Evolutionary conservation across 2,329 filamentous ascomycete species (phyloP).

Genomic region (Thielaviopsis euricoi): DNA sequence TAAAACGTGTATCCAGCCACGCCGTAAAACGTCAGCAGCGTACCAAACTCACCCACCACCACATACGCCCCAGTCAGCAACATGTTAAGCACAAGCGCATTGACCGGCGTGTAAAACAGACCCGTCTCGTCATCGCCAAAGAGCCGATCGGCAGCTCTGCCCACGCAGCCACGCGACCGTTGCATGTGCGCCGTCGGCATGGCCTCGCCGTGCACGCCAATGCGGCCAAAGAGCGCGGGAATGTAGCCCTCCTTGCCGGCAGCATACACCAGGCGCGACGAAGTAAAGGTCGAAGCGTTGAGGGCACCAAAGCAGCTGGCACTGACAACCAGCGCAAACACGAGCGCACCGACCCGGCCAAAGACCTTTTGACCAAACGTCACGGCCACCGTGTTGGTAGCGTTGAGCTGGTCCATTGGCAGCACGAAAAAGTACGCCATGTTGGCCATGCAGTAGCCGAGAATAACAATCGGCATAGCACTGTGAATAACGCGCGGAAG

Average conservation of each 20-base stretch:
- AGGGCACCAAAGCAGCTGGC: slow-evolving; percentile 88
- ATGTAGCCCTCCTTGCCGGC: slow-evolving; percentile 93
- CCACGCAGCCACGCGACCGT: slow-evolving; percentile 37
- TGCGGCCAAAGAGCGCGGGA: slow-evolving; percentile 63
- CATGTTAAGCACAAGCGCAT: slow-evolving; percentile 73
- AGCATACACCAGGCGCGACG: slow-evolving; percentile 78
- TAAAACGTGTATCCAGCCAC: slow-evolving; percentile 97
- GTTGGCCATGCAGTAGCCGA: slow-evolving; percentile 81
- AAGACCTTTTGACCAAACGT: slow-evolving; percentile 85
- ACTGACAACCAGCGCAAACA: slow-evolving; percentile 77
- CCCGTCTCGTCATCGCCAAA: slow-evolving; percentile 64
- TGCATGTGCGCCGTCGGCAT: slow-evolving; percentile 24
- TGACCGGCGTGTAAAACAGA: slow-evolving; percentile 86
- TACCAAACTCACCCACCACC: slow-evolving; percentile 74
- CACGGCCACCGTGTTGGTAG: slow-evolving; percentile 87
- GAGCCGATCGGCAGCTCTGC: slow-evolving; percentile 40
- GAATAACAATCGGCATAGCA: slow-evolving; percentile 84
- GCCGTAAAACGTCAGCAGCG: slow-evolving; percentile 89
- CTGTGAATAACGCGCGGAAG: slow-evolving; percentile 92
- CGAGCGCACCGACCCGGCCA: slow-evolving; percentile 61
- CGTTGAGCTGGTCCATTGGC: slow-evolving; percentile 62
- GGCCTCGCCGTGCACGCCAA: slow-evolving; percentile 46
- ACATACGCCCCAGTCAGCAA: slow-evolving; percentile 62
- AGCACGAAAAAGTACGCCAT: slow-evolving; percentile 89
- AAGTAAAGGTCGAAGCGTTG: slow-evolving; percentile 89